Evolutionary conservation across 495 filamentous ascomycete species (phyloP).

Genomic region (Talaromyces trachyspermus): DNA sequence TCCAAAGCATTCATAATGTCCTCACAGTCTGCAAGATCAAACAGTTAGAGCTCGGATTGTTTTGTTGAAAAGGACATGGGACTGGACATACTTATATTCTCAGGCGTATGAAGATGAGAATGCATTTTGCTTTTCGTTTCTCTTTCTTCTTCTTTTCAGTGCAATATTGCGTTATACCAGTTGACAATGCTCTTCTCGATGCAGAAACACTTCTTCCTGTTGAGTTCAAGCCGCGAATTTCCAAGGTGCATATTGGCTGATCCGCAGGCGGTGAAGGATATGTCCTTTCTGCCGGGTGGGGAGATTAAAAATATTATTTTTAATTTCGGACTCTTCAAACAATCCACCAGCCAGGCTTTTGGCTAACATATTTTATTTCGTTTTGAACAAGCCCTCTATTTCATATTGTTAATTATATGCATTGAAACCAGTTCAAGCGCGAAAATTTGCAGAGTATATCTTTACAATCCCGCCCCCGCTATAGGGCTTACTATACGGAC

Average conservation of each 20-base stretch:
- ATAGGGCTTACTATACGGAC: background rate
- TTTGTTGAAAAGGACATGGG: background rate
- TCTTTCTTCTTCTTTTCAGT: background rate
- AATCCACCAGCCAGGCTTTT: background rate
- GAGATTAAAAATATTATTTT: constrained; percentile 7
- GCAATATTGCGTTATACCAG: background rate
- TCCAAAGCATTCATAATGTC: constrained; percentile 89
- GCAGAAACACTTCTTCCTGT: background rate
- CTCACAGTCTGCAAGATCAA: constrained; percentile 64
- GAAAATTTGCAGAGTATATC: background rate
- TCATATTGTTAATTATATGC: no score
- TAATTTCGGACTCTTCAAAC: background rate
- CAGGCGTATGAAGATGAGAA: constrained; percentile 88
- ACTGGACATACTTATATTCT: constrained; percentile 67
- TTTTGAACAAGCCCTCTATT: no score
- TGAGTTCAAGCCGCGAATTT: background rate
- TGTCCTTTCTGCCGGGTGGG: constrained; percentile 1
- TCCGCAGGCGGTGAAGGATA: constrained; percentile 2
- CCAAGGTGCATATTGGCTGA: background rate
- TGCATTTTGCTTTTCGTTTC: constrained; percentile 60
- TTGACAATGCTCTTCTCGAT: no score
- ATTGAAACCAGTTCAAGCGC: no score
- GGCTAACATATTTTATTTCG: no score
- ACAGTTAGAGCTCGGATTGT: background rate
- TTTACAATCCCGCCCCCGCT: constrained; percentile 7